These are phyloP conservation scores for Streptanthus diversifolius DNA, from an alignment of 345 rosid species.

Conservation along the genomic window DNA sequence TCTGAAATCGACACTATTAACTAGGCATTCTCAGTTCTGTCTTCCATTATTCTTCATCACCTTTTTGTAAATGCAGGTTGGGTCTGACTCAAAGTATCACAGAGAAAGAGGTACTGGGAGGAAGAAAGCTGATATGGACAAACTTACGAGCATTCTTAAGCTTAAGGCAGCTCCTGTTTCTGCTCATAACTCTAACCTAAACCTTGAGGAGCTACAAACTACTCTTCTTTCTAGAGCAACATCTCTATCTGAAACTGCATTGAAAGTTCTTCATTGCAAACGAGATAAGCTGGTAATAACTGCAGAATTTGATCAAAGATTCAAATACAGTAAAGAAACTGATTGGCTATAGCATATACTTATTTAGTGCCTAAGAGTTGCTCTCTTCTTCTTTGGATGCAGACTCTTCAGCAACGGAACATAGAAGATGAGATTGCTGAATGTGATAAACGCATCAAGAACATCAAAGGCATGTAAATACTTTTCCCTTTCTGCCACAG, in stretches of 20 bases:
- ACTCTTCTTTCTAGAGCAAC: slow-evolving; percentile 43
- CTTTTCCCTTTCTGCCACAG: background rate
- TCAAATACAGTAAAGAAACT: background rate
- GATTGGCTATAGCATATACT: background rate
- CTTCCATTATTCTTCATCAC: background rate
- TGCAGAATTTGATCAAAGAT: background rate
- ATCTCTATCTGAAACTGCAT: slow-evolving; percentile 47
- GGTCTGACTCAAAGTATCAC: slow-evolving; percentile 17
- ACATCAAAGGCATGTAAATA: slow-evolving; percentile 40
- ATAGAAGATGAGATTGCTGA: slow-evolving; percentile 68
- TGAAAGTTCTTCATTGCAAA: slow-evolving; percentile 44
- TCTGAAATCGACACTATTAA: background rate
- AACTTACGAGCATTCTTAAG: slow-evolving; percentile 2
- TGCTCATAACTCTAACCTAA: slow-evolving; percentile 33
- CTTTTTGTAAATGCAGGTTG: slow-evolving; percentile 19
- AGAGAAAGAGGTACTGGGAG: slow-evolving; percentile 30
- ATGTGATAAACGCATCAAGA: slow-evolving; percentile 51
- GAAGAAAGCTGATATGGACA: slow-evolving; percentile 23
- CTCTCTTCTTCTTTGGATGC: slow-evolving; percentile 27
- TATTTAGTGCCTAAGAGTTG: background rate
- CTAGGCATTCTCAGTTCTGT: background rate
- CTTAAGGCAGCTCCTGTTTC: background rate
- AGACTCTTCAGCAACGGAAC: slow-evolving; percentile 59
- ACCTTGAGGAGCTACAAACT: slow-evolving; percentile 36
- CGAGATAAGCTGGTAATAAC: slow-evolving; percentile 63